These are phyloP conservation scores for Polyplosphaeria fusca DNA, from an alignment of 495 filamentous ascomycete genomes.

Conservation along the genomic window DNA sequence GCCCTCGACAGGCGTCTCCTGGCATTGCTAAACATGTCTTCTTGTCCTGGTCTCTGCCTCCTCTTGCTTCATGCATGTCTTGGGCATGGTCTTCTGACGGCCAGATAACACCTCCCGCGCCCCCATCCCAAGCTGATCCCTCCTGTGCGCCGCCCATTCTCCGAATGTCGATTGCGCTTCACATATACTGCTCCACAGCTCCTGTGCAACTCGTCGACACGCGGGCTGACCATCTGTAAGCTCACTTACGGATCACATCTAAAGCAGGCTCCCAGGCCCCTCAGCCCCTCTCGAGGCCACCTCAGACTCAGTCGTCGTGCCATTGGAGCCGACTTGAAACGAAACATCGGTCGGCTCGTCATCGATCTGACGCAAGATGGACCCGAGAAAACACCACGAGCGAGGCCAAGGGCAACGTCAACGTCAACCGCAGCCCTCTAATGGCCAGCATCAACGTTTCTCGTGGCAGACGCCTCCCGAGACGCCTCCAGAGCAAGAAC, in stretches of 20 bases:
- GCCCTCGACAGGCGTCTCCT: background rate
- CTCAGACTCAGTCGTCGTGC: no score
- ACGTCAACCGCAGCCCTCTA: slow-evolving; percentile 13
- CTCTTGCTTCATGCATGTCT: slow-evolving; percentile 18
- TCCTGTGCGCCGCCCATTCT: background rate
- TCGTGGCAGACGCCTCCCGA: slow-evolving; percentile 27
- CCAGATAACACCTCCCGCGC: slow-evolving; percentile 19
- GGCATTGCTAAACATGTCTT: slow-evolving; percentile 2
- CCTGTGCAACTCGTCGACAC: slow-evolving; percentile 4
- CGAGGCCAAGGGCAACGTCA: slow-evolving; percentile 6
- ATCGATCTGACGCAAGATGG: slow-evolving; percentile 15
- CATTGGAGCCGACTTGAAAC: background rate
- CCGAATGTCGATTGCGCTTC: slow-evolving; percentile 1
- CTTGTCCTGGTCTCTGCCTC: background rate
- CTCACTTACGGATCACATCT: background rate
- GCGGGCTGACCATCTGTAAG: slow-evolving; percentile 1
- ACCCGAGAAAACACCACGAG: slow-evolving; percentile 3
- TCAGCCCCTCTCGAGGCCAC: slow-evolving; percentile 2
- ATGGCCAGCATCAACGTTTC: slow-evolving; percentile 27
- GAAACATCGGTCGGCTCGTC: background rate
- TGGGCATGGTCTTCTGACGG: slow-evolving; percentile 1
- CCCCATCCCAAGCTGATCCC: slow-evolving; percentile 4
- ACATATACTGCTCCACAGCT: slow-evolving; percentile 12
- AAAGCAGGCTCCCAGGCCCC: background rate
- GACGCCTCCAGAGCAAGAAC: slow-evolving; percentile 9